Conservation (phyloP, 1,284 basidiomycete genomes). For the Leccinum angustisporum region DNA sequence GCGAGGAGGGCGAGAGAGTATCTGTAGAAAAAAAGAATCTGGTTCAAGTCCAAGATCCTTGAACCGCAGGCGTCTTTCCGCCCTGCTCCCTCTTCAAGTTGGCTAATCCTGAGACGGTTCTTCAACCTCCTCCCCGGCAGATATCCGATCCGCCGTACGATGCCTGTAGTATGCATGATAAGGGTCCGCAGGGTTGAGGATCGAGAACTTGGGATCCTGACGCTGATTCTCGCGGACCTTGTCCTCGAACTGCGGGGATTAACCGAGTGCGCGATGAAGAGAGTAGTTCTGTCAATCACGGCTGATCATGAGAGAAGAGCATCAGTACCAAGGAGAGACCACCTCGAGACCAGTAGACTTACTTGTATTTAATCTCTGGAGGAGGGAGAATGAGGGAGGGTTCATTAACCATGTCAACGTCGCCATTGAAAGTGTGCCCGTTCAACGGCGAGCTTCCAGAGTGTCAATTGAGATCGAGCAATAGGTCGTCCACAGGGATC, state of each 20-base stretch:
- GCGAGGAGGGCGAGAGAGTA: constrained; percentile 25
- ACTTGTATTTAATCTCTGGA: constrained; percentile 87
- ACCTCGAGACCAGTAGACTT: constrained; percentile 3
- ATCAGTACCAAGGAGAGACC: constrained; percentile 10
- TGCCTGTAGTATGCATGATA: constrained; percentile 97
- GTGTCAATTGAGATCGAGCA: too few relatives aligned
- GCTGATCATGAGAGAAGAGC: constrained; percentile 43
- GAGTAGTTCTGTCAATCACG: constrained; percentile 95
- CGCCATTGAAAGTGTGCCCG: constrained; percentile 40
- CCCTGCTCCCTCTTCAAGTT: too few relatives aligned
- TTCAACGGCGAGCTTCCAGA: constrained; percentile 23
- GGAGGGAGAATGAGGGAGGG: constrained; percentile 74
- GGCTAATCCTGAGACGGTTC: constrained; percentile 35
- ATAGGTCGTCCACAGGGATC: too few relatives aligned
- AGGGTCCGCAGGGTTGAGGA: constrained; percentile 91
- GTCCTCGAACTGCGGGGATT: constrained; percentile 90
- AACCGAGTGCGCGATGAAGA: constrained; percentile 89
- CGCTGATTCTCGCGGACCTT: constrained; percentile 94
- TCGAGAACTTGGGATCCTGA: constrained; percentile 94
- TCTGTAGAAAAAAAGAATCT: constrained; percentile 33
- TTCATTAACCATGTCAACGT: constrained; percentile 43
- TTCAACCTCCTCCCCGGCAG: constrained; percentile 73
- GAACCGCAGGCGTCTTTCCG: too few relatives aligned
- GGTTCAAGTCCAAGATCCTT: too few relatives aligned
- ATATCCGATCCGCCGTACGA: constrained; percentile 79